A percentile compares a stretch with the other conserved stretches of the same genome.
Evolutionary conservation across 2,329 filamentous ascomycete species (phyloP).

Genomic region (Epicoccum nigrum): DNA sequence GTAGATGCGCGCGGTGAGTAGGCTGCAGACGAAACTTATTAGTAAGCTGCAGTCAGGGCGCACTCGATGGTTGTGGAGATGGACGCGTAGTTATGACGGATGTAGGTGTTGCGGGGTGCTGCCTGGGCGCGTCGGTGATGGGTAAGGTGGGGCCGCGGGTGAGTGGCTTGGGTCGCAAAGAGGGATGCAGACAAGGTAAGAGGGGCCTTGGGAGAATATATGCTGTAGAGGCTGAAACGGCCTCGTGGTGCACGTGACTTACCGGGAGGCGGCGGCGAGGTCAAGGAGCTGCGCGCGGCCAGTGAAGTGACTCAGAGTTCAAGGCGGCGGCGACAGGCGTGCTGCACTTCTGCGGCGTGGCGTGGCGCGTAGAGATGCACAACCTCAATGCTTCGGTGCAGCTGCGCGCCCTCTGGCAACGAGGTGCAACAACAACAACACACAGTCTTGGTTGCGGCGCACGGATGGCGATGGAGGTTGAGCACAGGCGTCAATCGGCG

Average conservation of each 20-base stretch:
- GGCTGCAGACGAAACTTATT: slow-evolving; percentile 22
- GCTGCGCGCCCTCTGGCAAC: slow-evolving; percentile 22
- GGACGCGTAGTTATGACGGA: slow-evolving; percentile 24
- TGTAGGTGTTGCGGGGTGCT: slow-evolving; percentile 6
- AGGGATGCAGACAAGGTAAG: slow-evolving; percentile 16
- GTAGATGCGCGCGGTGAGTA: slow-evolving; percentile 27
- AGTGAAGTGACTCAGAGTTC: slow-evolving; percentile 35
- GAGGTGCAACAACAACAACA: slow-evolving; percentile 30
- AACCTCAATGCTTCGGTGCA: slow-evolving; percentile 27
- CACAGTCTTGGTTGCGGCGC: slow-evolving; percentile 25
- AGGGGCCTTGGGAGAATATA: slow-evolving; percentile 33
- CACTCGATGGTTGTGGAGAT: slow-evolving; percentile 24
- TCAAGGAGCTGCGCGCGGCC: slow-evolving; percentile 21
- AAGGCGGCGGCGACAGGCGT: slow-evolving; percentile 33
- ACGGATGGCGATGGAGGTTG: slow-evolving; percentile 29
- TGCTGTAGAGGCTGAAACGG: slow-evolving; percentile 38
- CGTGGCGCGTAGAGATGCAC: slow-evolving; percentile 25
- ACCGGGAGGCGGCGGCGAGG: slow-evolving; percentile 39
- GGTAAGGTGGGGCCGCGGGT: slow-evolving; percentile 16
- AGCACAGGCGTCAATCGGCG: slow-evolving; percentile 24
- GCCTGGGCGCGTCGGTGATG: slow-evolving; percentile 20
- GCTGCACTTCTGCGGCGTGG: no score
- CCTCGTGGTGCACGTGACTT: slow-evolving; percentile 39
- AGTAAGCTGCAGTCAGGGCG: slow-evolving; percentile 21
- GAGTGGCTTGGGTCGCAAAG: slow-evolving; percentile 28